Evolutionary conservation across 305 asterid genomes (phyloP).

Genomic region (Petunia hybrid): DNA sequence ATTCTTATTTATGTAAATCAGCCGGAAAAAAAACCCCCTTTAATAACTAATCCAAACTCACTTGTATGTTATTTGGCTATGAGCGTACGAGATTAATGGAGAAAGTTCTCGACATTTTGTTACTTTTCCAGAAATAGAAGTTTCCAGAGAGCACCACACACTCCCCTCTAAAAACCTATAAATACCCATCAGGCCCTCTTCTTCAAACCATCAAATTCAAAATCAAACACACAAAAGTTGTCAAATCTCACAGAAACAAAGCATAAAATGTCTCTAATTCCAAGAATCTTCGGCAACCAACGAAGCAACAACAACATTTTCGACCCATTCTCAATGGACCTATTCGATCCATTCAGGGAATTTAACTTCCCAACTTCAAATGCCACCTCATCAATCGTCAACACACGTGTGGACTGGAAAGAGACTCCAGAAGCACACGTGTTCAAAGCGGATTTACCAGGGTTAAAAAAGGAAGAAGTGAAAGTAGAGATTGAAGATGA

Average conservation of each 20-base stretch:
- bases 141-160: background rate
- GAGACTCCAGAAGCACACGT: conserved; percentile 43
- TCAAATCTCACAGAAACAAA: background rate
- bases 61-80: too few relatives aligned
- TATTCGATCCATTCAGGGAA: conserved; percentile 34
- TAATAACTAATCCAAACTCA: too few relatives aligned
- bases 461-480: conserved; percentile 40
- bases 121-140: background rate
- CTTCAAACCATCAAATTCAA: background rate
- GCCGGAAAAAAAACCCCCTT: too few relatives aligned
- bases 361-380: conserved; percentile 14
- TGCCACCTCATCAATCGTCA: conserved; percentile 27
- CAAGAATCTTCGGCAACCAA: conserved; percentile 38
- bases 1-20: too few relatives aligned
- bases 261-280: conserved; percentile 38
- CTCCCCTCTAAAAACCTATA: background rate
- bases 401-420: conserved; percentile 41
- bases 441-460: conserved; percentile 44
- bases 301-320: conserved; percentile 31
- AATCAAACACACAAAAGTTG: background rate
- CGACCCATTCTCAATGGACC: conserved; percentile 40
- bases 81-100: too few relatives aligned
- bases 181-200: background rate
- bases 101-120: too few relatives aligned
- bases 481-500: conserved; percentile 39